These are phyloP conservation scores for Phytophthora pinifolia DNA, from an alignment of 352 stramenopile genomes.

Conservation along the genomic window DNA sequence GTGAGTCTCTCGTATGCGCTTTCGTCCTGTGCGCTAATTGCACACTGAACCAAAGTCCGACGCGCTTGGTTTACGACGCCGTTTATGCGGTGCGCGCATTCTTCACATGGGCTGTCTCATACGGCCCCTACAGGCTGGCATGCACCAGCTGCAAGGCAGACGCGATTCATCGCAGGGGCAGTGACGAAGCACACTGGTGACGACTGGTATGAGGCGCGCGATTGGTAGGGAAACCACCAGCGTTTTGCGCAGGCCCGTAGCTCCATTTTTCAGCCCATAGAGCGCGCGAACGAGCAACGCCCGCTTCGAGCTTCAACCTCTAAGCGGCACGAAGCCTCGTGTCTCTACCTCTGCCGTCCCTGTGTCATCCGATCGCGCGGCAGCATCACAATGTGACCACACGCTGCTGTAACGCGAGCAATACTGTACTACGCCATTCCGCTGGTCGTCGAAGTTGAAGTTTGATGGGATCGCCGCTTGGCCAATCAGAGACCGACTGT, in stretches of 20 bases:
- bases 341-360: constrained; percentile 1
- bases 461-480: not conserved
- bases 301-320: not conserved
- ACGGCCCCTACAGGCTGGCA: not conserved
- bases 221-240: constrained; percentile 2
- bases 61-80: not conserved
- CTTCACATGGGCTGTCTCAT: not conserved
- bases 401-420: too few species aligned
- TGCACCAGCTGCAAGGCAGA: not conserved
- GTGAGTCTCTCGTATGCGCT: not conserved
- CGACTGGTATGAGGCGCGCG: not conserved
- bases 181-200: not conserved
- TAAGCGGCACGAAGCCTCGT: constrained; percentile 5
- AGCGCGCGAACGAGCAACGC: too few species aligned
- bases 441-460: constrained; percentile 4
- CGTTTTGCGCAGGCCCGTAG: too few species aligned
- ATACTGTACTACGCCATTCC: not conserved
- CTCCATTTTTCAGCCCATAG: too few species aligned
- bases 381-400: too few species aligned
- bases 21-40: not conserved
- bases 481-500: constrained; percentile 1
- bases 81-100: constrained; percentile 5
- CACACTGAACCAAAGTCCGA: constrained; percentile 1
- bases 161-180: constrained; percentile 6
- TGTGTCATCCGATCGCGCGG: too few species aligned